Percentiles rank a stretch among this genome's conserved stretches.
Evolutionary conservation across 2,329 filamentous ascomycete species (phyloP).

Genomic region (Coniosporium uncinatum): DNA sequence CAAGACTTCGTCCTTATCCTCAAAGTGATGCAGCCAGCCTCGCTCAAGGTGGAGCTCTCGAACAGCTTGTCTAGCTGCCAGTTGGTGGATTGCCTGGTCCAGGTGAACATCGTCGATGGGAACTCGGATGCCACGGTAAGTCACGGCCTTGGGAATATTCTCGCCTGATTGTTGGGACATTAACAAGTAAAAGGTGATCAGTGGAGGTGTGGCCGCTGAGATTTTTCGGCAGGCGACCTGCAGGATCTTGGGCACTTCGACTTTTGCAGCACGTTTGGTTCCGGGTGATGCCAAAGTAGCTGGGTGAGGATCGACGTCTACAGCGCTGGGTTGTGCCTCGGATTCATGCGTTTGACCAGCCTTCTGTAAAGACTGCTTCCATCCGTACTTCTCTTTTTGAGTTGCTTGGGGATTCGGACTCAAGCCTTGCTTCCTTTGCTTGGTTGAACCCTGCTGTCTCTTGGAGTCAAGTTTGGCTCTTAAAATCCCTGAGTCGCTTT

Average conservation of each 20-base stretch:
- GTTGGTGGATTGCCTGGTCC: conserved; percentile 58
- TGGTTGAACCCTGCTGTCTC: conserved; percentile 9
- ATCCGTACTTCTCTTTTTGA: conserved; percentile 16
- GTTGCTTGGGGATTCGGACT: conserved; percentile 9
- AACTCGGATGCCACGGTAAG: conserved; percentile 61
- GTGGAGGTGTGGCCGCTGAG: conserved; percentile 40
- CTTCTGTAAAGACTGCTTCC: too few relatives aligned
- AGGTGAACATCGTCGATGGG: conserved; percentile 35
- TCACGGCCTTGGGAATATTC: conserved; percentile 43
- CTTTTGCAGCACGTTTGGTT: conserved; percentile 57
- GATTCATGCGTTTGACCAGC: conserved; percentile 44
- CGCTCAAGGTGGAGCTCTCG: conserved; percentile 65
- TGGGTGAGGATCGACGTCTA: conserved; percentile 23
- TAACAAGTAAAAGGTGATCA: conserved; percentile 53
- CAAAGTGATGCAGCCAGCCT: conserved; percentile 56
- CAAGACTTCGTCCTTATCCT: conserved; percentile 58
- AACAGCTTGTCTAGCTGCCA: conserved; percentile 63
- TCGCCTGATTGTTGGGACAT: conserved; percentile 39
- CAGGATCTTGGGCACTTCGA: conserved; percentile 53
- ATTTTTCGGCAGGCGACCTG: conserved; percentile 59
- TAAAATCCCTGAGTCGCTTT: conserved; percentile 47
- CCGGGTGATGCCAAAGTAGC: background rate
- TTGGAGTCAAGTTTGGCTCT: conserved; percentile 26
- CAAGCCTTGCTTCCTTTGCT: conserved; percentile 7
- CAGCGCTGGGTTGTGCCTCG: conserved; percentile 51